Evolutionary conservation across 1,284 basidiomycete genomes (phyloP), one percentile per base, ranked within the genome.

Genomic region (Melampsora larici-populina): DNA sequence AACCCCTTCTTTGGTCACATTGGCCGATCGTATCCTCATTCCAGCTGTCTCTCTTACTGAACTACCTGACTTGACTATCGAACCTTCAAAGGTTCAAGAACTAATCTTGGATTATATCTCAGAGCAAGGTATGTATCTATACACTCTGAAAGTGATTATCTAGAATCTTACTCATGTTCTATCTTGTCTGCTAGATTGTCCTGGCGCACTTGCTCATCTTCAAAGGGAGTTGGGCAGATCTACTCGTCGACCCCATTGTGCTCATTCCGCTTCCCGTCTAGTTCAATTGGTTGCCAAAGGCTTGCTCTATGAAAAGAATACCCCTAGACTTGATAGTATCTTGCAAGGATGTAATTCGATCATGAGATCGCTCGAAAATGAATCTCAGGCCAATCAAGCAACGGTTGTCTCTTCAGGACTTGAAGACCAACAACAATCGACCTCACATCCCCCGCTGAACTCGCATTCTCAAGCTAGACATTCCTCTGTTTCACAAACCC

Each of bases 201-300:
- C 55, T 29, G 55, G n/a, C 55, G 55, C 55, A 58, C n/a, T 58
- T n/a, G 55, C 7, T 29, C 55, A 58, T 29, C 55, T 58, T 18
- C 55, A 58, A 58, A 6, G 55, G 7, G 55, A 58, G 55, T 29
- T 58, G 21, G 21, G 55, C 21, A 58, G 26, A 58, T 58, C 55
- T 7, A 6, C 7, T 58, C 55, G 55, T 29, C 55, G 55, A 29
- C 55, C 55, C 13, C 55, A 58, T 8, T 21, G 24, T 24, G 15
- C 1, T 29, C 55, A 58, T 29, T n/a, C 55, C 55, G 26, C 55
- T 29, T 58, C 55, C 21, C 55, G 55, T 58, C 55, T 58, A 9
- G 55, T 58, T 29, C 55, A 58, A 58, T 58, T 58, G 55, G 55
- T 58, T 58, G 55, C 55, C 55, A 58, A 58, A 58, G 55, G 55